A percentile compares a stretch with the other conserved stretches of the same genome.
phyloP scores from a whole-genome alignment of 2,329 filamentous ascomycete genomes.

The Fusarium nurragi region DNA sequence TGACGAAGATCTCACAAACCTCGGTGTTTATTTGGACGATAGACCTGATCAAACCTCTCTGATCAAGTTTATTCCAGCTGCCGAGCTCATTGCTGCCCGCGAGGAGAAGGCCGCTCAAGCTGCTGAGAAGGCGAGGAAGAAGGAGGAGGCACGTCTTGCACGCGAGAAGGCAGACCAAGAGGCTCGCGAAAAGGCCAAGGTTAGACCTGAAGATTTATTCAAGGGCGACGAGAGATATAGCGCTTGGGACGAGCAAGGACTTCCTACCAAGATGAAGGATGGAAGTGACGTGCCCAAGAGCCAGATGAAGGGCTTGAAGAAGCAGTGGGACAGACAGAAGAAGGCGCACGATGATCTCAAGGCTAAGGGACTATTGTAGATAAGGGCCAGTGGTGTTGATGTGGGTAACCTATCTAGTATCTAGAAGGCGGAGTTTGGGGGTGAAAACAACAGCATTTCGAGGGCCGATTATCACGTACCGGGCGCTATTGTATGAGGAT shows the following conservation, averaged over 20 bases:
- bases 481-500: neutral
- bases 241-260: slow-evolving; percentile 83
- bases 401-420: slow-evolving; percentile 17
- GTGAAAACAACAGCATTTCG: slow-evolving; percentile 26
- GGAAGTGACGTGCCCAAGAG: slow-evolving; percentile 85
- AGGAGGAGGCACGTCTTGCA: slow-evolving; percentile 64
- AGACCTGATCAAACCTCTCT: slow-evolving; percentile 75
- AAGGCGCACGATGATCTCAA: slow-evolving; percentile 75
- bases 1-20: slow-evolving; percentile 80
- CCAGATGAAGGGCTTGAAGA: slow-evolving; percentile 81
- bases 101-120: slow-evolving; percentile 69
- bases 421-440: slow-evolving; percentile 22
- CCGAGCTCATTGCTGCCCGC: slow-evolving; percentile 65
- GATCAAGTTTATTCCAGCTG: slow-evolving; percentile 71
- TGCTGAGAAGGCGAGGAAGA: slow-evolving; percentile 66
- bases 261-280: slow-evolving; percentile 80
- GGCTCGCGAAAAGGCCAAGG: slow-evolving; percentile 66
- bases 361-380: slow-evolving; percentile 47
- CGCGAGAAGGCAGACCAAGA: slow-evolving; percentile 62
- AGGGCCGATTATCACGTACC: neutral
- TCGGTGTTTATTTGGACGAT: slow-evolving; percentile 90
- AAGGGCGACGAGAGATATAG: slow-evolving; percentile 68
- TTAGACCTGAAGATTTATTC: slow-evolving; percentile 66
- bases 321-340: slow-evolving; percentile 92
- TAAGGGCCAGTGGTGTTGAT: neutral